Conservation (phyloP, 148 eudicot genomes). For the Persicaria tinctoria region DNA sequence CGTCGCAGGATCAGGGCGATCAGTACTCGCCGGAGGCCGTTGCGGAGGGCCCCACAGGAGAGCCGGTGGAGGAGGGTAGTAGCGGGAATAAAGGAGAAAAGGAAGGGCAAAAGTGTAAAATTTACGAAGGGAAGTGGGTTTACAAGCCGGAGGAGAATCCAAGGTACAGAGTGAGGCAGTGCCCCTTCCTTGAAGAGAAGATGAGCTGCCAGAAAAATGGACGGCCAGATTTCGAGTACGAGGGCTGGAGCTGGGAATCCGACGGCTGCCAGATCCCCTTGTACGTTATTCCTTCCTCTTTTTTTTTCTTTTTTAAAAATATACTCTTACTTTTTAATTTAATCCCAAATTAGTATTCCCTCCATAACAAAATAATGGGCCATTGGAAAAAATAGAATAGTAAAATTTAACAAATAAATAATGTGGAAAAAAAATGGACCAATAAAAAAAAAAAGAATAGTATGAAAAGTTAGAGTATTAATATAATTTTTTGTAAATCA, state of each 20-base stretch:
- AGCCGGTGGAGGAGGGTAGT: neutral
- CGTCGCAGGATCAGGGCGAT: neutral
- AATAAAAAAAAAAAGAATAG: no score
- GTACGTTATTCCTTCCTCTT: constrained; percentile 16
- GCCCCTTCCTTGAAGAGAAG: constrained; percentile 45
- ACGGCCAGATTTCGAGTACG: constrained; percentile 38
- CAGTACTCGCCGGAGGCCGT: no score
- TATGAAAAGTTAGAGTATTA: no score
- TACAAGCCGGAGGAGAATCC: constrained; percentile 22
- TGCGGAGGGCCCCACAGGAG: neutral
- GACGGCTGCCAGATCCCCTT: constrained; percentile 37
- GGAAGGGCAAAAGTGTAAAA: constrained; percentile 22
- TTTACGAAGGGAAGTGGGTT: constrained; percentile 46
- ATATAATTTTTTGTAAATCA: no score
- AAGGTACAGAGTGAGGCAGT: constrained; percentile 17
- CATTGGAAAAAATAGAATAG: no score
- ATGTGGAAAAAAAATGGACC: no score
- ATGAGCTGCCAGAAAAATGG: constrained; percentile 49
- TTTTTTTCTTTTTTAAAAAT: neutral
- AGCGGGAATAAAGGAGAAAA: neutral
- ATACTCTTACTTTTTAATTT: no score
- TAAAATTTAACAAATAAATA: no score
- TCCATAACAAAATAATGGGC: no score
- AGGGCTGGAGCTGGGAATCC: constrained; percentile 48
- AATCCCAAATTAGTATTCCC: no score